These are phyloP conservation scores for Polytrichum formosum DNA, from an alignment of 225 moss, liverwort and hornwort genomes.

Conservation along the genomic window DNA sequence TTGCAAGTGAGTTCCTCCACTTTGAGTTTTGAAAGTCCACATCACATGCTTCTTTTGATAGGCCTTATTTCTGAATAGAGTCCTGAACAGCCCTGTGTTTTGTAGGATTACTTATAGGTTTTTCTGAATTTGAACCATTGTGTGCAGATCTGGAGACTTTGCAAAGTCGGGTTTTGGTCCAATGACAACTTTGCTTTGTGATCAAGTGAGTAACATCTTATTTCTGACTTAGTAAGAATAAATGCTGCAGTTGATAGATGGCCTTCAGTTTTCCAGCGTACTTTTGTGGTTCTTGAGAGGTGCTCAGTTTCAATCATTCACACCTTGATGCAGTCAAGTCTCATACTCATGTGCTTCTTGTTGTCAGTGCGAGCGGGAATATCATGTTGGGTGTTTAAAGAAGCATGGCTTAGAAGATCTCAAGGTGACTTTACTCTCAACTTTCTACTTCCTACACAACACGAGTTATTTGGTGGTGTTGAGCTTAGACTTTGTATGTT, in stretches of 20 bases:
- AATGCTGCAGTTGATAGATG: too few relatives aligned
- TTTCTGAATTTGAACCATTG: not conserved
- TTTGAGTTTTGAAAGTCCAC: not conserved
- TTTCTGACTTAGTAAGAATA: too few relatives aligned
- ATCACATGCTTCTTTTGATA: too few relatives aligned
- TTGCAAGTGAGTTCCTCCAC: conserved; percentile 65
- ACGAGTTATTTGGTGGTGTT: too few relatives aligned
- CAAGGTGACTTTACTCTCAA: conserved; percentile 45
- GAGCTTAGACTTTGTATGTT: too few relatives aligned
- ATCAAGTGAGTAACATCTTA: conserved; percentile 62
- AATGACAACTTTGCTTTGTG: conserved; percentile 93
- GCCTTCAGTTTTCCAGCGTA: not conserved
- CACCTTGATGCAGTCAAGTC: too few relatives aligned
- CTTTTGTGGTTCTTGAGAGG: not conserved
- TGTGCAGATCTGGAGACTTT: conserved; percentile 82
- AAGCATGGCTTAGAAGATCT: conserved; percentile 87
- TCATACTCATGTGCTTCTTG: not conserved
- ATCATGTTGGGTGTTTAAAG: conserved; percentile 94
- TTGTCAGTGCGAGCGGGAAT: conserved; percentile 92
- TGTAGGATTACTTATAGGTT: too few relatives aligned
- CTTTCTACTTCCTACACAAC: too few relatives aligned
- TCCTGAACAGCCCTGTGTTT: too few relatives aligned
- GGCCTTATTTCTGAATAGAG: too few relatives aligned
- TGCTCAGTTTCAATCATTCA: too few relatives aligned
- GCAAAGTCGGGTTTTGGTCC: conserved; percentile 88